phyloP scores from a whole-genome alignment of 1,284 basidiomycete species.

The Pholiota adiposa region DNA sequence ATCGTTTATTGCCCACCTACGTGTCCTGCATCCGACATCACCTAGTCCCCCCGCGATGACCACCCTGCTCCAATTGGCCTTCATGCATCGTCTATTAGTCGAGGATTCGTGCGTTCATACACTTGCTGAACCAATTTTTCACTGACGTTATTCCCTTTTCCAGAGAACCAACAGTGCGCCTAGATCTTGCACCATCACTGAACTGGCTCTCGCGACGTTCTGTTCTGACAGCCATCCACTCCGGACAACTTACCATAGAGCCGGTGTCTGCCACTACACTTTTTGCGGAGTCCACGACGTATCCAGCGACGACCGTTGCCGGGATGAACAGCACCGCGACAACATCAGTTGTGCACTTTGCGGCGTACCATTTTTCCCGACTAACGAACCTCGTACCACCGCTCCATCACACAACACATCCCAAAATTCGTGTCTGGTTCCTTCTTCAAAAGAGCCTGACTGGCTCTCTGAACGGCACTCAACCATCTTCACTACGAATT shows the following conservation, averaged over 20 bases:
- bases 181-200: constrained; percentile 93
- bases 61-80: constrained; percentile 79
- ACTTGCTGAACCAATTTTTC: background rate
- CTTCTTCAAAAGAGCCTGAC: constrained; percentile 54
- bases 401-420: constrained; percentile 30
- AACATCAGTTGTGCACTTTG: constrained; percentile 74
- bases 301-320: constrained; percentile 45
- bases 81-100: constrained; percentile 78
- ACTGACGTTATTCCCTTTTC: constrained; percentile 10
- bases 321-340: constrained; percentile 42
- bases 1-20: constrained; percentile 81
- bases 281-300: constrained; percentile 50
- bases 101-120: constrained; percentile 85
- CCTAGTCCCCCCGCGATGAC: constrained; percentile 66
- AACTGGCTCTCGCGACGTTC: constrained; percentile 92
- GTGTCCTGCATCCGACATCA: constrained; percentile 67
- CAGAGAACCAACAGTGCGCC: constrained; percentile 90
- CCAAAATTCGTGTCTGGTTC: constrained; percentile 50
- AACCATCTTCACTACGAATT: constrained; percentile 22
- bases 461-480: constrained; percentile 12
- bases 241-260: constrained; percentile 89
- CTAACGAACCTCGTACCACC: constrained; percentile 27
- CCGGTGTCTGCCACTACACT: constrained; percentile 68
- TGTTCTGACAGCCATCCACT: constrained; percentile 86
- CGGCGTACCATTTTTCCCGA: constrained; percentile 61